phyloP scores from a whole-genome alignment of 2,329 filamentous ascomycete species.

The Alternaria solani region DNA sequence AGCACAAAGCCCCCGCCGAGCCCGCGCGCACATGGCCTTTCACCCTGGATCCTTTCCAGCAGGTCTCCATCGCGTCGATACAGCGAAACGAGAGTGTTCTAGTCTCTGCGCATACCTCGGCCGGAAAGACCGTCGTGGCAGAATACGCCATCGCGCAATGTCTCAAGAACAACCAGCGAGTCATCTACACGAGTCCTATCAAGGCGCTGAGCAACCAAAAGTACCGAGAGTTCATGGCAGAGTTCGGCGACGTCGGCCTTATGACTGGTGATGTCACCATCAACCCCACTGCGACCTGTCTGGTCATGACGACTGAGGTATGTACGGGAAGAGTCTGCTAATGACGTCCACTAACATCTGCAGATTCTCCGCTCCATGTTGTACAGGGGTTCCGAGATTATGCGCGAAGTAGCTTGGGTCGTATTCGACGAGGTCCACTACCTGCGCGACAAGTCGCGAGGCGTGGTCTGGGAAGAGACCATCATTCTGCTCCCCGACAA shows the following conservation, averaged over 20 bases:
- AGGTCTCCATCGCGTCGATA: conserved; percentile 91
- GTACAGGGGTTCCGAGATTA: conserved; percentile 97
- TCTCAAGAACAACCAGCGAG: conserved; percentile 94
- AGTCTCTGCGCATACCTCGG: conserved; percentile 96
- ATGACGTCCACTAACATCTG: conserved; percentile 25
- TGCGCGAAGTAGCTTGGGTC: conserved; percentile 99
- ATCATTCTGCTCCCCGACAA: conserved; percentile 98
- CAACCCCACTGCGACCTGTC: conserved; percentile 95
- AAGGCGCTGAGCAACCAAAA: conserved; percentile 99
- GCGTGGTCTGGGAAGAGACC: conserved; percentile 99
- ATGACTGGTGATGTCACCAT: conserved; percentile 99
- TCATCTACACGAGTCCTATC: conserved; percentile 99
- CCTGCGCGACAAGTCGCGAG: conserved; percentile 90
- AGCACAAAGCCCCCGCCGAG: conserved; percentile 88
- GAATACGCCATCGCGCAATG: conserved; percentile 99
- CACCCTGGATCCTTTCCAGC: conserved; percentile 96
- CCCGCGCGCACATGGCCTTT: conserved; percentile 88
- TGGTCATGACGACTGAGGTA: conserved; percentile 96
- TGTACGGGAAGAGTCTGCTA: conserved; percentile 1
- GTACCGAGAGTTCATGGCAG: conserved; percentile 92
- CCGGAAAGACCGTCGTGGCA: conserved; percentile 96
- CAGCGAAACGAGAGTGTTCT: conserved; percentile 95
- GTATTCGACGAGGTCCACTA: conserved; percentile 99
- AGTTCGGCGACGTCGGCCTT: conserved; percentile 95
- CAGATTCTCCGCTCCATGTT: conserved; percentile 96